Conservation (phyloP, 2,329 filamentous ascomycete species). For the Sporothrix humicola region DNA sequence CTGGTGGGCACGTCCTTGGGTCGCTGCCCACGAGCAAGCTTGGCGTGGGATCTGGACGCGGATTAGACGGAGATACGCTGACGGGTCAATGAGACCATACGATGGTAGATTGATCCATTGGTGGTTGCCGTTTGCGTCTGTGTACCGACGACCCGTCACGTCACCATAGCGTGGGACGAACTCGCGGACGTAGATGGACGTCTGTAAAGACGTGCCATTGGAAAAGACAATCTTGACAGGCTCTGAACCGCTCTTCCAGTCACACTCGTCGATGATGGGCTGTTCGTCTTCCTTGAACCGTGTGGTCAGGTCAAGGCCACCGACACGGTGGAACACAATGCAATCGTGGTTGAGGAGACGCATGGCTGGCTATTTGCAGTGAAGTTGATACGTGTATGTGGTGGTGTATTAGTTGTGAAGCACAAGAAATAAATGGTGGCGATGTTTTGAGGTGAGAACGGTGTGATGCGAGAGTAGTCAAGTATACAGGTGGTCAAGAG, state of each 20-base stretch:
- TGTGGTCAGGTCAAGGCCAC: constrained; percentile 35
- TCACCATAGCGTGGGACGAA: constrained; percentile 34
- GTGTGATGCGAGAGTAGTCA: background rate
- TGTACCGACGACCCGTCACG: constrained; percentile 35
- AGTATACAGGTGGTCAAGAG: background rate
- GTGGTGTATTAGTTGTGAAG: background rate
- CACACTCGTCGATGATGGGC: constrained; percentile 27
- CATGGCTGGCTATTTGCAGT: constrained; percentile 24
- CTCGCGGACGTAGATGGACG: constrained; percentile 29
- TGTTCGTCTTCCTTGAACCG: constrained; percentile 34
- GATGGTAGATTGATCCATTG: constrained; percentile 35
- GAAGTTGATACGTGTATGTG: background rate
- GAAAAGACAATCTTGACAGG: constrained; percentile 31
- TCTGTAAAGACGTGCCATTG: constrained; percentile 30
- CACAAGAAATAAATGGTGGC: background rate
- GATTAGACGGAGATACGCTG: constrained; percentile 20
- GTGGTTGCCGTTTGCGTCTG: constrained; percentile 29
- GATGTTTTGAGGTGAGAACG: background rate
- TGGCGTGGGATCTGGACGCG: constrained; percentile 2
- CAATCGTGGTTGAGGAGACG: constrained; percentile 19
- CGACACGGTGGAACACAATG: constrained; percentile 37
- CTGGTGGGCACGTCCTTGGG: constrained; percentile 31
- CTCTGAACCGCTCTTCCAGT: constrained; percentile 26
- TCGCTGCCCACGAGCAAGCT: constrained; percentile 25
- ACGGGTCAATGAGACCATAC: constrained; percentile 33